Conservation (phyloP, 331 rosid genomes). For the Spiraea crenata region DNA sequence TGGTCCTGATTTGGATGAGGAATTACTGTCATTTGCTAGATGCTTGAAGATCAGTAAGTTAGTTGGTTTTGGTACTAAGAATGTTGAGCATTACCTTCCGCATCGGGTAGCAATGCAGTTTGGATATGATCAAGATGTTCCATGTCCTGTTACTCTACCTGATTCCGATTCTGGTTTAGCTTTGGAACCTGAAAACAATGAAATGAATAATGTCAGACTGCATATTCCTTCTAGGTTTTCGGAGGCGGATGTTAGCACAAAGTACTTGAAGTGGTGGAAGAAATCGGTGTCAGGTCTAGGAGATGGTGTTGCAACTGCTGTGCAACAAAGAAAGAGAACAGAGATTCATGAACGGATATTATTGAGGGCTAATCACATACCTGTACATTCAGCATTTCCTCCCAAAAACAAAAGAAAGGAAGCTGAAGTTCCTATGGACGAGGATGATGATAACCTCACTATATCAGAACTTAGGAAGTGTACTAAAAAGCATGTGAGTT, state of each 20-base stretch:
- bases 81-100: slow-evolving; percentile 19
- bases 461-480: background rate
- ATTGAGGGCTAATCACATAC: background rate
- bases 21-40: slow-evolving; percentile 10
- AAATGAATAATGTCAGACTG: slow-evolving; percentile 3
- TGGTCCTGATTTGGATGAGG: slow-evolving; percentile 8
- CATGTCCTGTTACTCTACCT: slow-evolving; percentile 2
- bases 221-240: slow-evolving; percentile 35
- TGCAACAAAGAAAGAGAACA: background rate
- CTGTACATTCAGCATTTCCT: background rate
- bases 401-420: background rate
- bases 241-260: slow-evolving; percentile 33
- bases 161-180: slow-evolving; percentile 13
- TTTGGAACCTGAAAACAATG: slow-evolving; percentile 30
- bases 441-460: background rate
- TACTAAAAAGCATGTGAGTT: background rate
- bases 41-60: slow-evolving; percentile 18
- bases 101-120: slow-evolving; percentile 32
- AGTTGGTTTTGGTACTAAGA: slow-evolving; percentile 12
- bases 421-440: background rate
- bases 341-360: background rate
- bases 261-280: slow-evolving; percentile 48
- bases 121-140: slow-evolving; percentile 32
- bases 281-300: slow-evolving; percentile 9
- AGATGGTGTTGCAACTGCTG: background rate